Evolutionary conservation across 257 asterid species (phyloP), one percentile per base, ranked within the genome.

Genomic region (Cynanchum wilfordii): DNA sequence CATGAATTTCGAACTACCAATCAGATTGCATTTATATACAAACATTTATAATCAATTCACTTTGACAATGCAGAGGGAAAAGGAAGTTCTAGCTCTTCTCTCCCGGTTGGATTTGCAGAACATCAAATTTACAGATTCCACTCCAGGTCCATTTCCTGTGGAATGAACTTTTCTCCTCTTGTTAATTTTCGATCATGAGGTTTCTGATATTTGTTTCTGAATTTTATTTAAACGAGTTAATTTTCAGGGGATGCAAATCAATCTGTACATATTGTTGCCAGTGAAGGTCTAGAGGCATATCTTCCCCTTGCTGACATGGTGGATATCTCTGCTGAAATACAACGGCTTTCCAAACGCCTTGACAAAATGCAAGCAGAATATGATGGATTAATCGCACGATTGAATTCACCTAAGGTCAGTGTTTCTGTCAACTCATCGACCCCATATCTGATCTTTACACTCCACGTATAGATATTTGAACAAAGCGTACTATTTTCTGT

Each of bases 261-360:
- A 78, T 94, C 95, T 30, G 89, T 91, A 77, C 99, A 94, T 81
- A 85, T 91, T 24, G 93, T 94, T 78, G 99, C 93, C 8, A 79
- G 97, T 77, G 99, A 94, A 81, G 97, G 97, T 67, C 82, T 94
- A 77, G 99, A 91, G 84, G 97, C 97, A 42, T 91, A 94, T 80
- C 97, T 94, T 81, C 99, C 99, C 22, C 97, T 94, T 52, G 88
- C 97, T 56, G 96, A 86, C 81, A 89, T 94, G 99, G 96, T 94
- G 42, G 99, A 94, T 77, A 87, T 94, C 76, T 91, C 97, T 47
- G 86, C 96, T 66, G 98, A 94, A 83, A 84, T 91, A 22, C 86
- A 87, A 73, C 94, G 99, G 73, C 89, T 91, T 56, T 78, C 89
- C 70, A 94, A 86, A 82, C 97, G 97, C 75, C 87, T 91, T 42